Conservation (phyloP, 2,329 filamentous ascomycete genomes). For the Lasiodiplodia sp. region DNA sequence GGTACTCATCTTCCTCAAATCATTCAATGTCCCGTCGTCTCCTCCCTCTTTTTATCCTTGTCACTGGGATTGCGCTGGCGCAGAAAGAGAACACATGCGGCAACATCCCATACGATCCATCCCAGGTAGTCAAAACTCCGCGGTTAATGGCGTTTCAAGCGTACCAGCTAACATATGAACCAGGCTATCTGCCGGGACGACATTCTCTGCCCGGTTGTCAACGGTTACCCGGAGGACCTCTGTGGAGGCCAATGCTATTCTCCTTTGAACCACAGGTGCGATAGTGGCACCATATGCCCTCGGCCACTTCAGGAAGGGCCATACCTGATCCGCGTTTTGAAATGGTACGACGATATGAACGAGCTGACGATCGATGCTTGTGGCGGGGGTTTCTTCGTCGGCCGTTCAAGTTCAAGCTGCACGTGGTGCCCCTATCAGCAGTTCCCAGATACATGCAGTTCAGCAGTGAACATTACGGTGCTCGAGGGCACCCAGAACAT, state of each 20-base stretch:
- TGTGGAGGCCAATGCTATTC: constrained; percentile 48
- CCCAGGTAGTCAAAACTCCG: background rate
- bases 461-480: constrained; percentile 11
- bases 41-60: background rate
- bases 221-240: constrained; percentile 40
- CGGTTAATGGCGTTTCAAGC: too few species aligned
- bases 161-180: background rate
- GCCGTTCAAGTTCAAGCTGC: background rate
- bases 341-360: background rate
- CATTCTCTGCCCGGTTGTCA: constrained; percentile 13
- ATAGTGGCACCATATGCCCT: background rate
- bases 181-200: constrained; percentile 1
- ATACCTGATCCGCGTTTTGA: constrained; percentile 3
- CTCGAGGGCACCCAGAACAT: background rate
- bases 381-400: constrained; percentile 2
- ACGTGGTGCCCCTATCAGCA: constrained; percentile 7
- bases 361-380: constrained; percentile 12
- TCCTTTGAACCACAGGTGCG: constrained; percentile 2
- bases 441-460: background rate
- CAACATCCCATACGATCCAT: constrained; percentile 9
- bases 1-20: background rate
- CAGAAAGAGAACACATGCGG: constrained; percentile 13
- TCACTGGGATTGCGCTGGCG: background rate
- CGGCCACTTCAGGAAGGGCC: background rate
- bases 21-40: background rate